Conservation (phyloP, 176 grass and related monocot genomes). For the Oryza officinalis region DNA sequence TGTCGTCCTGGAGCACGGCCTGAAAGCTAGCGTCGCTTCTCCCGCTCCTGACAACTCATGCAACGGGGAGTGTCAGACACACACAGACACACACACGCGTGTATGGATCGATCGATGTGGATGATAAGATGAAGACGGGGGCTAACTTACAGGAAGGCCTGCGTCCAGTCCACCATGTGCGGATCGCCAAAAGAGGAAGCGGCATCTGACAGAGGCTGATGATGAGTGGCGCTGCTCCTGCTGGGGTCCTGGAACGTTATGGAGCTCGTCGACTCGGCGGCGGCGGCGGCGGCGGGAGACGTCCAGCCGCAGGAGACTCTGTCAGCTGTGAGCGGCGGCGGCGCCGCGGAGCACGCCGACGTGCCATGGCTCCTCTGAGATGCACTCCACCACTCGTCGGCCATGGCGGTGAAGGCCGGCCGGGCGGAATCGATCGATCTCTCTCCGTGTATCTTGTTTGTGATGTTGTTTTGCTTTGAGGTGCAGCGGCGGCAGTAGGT, state of each 20-base stretch:
- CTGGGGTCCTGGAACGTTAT: slow-evolving; percentile 53
- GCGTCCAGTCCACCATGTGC: slow-evolving; percentile 56
- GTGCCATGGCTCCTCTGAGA: slow-evolving; percentile 41
- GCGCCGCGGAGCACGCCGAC: slow-evolving; percentile 43
- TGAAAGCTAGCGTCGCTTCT: slow-evolving; percentile 51
- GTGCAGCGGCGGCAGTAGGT: slow-evolving; percentile 27
- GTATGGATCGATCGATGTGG: background rate
- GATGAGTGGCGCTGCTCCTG: slow-evolving; percentile 25
- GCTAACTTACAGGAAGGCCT: slow-evolving; percentile 53
- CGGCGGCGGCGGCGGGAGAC: background rate
- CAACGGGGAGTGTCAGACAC: background rate
- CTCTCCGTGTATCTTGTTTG: slow-evolving; percentile 2
- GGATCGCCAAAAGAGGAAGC: slow-evolving; percentile 44
- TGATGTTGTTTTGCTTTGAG: slow-evolving; percentile 24
- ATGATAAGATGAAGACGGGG: background rate
- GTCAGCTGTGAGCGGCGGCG: slow-evolving; percentile 19
- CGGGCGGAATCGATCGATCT: background rate
- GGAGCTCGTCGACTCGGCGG: slow-evolving; percentile 48
- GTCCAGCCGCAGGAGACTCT: slow-evolving; percentile 41
- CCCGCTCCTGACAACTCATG: slow-evolving; percentile 41
- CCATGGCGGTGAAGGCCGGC: slow-evolving; percentile 33
- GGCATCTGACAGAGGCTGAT: slow-evolving; percentile 46
- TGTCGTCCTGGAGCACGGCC: slow-evolving; percentile 47
- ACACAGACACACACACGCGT: background rate
- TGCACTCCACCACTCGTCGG: slow-evolving; percentile 56